phyloP scores from a whole-genome alignment of 352 stramenopile genomes.

The Phytopythium oedochilum region DNA sequence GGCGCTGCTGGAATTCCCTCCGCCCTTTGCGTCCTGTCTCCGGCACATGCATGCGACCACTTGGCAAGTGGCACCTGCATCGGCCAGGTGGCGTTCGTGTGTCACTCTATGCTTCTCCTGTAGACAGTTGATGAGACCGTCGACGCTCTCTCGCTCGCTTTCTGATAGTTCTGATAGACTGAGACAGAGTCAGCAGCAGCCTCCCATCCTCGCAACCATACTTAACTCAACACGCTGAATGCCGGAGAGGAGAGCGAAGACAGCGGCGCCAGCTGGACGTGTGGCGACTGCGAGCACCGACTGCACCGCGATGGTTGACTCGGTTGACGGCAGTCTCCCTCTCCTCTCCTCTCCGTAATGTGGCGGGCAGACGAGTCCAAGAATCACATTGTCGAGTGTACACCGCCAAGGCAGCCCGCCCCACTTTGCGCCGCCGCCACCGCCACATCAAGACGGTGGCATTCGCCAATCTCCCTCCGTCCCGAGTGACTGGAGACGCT shows the following conservation, averaged over 20 bases:
- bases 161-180: too few relatives aligned
- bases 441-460: not conserved
- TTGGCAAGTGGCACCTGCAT: not conserved
- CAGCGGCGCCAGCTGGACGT: not conserved
- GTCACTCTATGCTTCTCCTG: too few relatives aligned
- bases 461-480: not conserved
- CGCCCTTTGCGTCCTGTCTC: too few relatives aligned
- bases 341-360: not conserved
- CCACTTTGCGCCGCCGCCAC: not conserved
- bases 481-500: not conserved
- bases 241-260: not conserved
- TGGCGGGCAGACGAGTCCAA: not conserved
- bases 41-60: too few relatives aligned
- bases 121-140: not conserved
- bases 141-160: not conserved
- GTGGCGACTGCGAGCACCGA: not conserved
- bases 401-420: not conserved
- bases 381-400: not conserved
- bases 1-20: too few relatives aligned
- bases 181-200: too few relatives aligned
- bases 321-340: not conserved
- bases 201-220: too few relatives aligned
- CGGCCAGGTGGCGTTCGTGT: too few relatives aligned
- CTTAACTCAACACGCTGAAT: too few relatives aligned
- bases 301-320: not conserved